Evolutionary conservation across 2,329 filamentous ascomycete species (phyloP), one percentile per base, ranked within the genome.

Genomic region (Fusarium sp.): DNA sequence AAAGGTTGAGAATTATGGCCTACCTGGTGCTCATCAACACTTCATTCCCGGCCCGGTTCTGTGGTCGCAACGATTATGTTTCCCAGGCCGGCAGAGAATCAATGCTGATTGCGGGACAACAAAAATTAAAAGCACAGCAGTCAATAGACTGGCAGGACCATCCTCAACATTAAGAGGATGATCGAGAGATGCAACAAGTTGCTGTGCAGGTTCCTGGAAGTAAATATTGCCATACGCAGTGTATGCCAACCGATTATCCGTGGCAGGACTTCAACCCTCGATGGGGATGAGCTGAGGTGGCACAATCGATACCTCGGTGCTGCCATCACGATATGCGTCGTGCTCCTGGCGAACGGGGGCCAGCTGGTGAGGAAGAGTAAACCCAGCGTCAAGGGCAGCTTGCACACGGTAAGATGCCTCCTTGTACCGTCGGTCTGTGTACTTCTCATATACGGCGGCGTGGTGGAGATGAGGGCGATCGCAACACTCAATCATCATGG

Each of bases 381-480:
- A 88, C 4, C 86, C 85, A 17, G 83, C 84, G 55, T 80, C 77
- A 62, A 97, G 81, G 74, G 94, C 89, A 15, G 81, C 82, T 73
- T 93, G 87, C 51, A 97, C 94, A 67, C 91, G 93, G 17, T 86
- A 78, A 15, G 95, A 91, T 9, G 92, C 91, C 51, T 88, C 85
- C 82, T 96, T 96, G 81, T 92, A 98, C 49, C 91, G 87, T 72
- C 89, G 90, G 74, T 96, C 91, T 33, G 86, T 83, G 77, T 97
- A 99, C 77, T 99, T 99, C 52, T 97, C 92, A 72, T 86, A 97
- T 37, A 99, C 89, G 8, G 93, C 92, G 25, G 81, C 78, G 73
- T 99, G 95, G 73, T 99, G 95, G 70, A 88, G 88, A 62, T 83
- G 83, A 7, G 93, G 90, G 52, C 88, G 84, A 58, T 92, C 88